These are phyloP conservation scores for Hemileccinum rubropunctum DNA, from an alignment of 768 basidiomycete species.

Conservation along the genomic window DNA sequence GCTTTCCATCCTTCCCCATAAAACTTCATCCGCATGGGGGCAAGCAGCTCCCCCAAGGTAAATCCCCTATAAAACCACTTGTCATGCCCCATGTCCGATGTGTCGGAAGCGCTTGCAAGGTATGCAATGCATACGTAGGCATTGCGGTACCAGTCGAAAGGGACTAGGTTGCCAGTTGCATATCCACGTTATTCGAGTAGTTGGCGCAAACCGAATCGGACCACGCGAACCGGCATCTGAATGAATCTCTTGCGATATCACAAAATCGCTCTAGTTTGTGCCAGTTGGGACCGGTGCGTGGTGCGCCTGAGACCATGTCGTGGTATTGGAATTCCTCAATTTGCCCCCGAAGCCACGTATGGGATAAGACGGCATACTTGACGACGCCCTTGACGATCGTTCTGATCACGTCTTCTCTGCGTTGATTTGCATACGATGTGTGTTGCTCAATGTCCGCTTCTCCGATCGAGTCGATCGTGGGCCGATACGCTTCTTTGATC, in stretches of 20 bases:
- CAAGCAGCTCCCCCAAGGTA: constrained; percentile 18
- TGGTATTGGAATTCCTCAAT: neutral
- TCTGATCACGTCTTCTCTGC: constrained; percentile 20
- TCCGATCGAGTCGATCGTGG: constrained; percentile 13
- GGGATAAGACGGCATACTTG: constrained; percentile 22
- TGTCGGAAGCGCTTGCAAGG: constrained; percentile 3
- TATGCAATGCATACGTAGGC: constrained; percentile 19
- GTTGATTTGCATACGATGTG: constrained; percentile 22
- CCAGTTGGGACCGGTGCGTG: constrained; percentile 8
- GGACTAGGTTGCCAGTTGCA: neutral
- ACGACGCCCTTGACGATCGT: constrained; percentile 20
- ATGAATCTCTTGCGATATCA: constrained; percentile 6
- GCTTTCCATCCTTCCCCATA: constrained; percentile 18
- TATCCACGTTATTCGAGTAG: neutral
- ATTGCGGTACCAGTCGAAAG: constrained; percentile 22
- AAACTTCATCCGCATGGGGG: constrained; percentile 19
- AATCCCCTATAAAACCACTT: constrained; percentile 18
- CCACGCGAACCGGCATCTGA: constrained; percentile 22
- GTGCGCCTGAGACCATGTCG: constrained; percentile 4
- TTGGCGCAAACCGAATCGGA: constrained; percentile 16
- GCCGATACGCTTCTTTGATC: constrained; percentile 4
- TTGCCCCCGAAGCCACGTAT: constrained; percentile 5
- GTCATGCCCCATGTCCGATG: constrained; percentile 7
- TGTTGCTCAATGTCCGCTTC: constrained; percentile 21
- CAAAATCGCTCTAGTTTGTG: constrained; percentile 13